Percentiles rank a stretch among this genome's conserved stretches.
These are phyloP conservation scores for Hypoxylon sp. DNA, from an alignment of 2,329 filamentous ascomycete species.

Conservation along the genomic window DNA sequence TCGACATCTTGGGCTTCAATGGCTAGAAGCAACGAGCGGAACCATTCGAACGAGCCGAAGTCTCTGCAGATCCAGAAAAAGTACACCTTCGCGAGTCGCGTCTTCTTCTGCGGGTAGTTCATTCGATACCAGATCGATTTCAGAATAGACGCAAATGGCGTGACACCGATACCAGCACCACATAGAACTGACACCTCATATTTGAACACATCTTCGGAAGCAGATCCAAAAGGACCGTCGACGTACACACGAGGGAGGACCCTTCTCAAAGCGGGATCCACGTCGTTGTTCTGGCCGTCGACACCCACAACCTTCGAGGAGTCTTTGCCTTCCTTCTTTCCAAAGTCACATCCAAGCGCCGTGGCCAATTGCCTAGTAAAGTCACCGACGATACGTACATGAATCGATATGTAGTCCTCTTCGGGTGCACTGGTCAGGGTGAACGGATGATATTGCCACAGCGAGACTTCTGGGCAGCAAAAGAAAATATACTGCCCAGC, in stretches of 20 bases:
- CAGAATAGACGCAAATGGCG: slow-evolving; percentile 87
- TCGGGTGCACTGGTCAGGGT: slow-evolving; percentile 88
- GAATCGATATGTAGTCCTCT: slow-evolving; percentile 90
- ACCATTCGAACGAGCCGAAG: slow-evolving; percentile 92
- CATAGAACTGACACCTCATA: slow-evolving; percentile 85
- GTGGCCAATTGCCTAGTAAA: slow-evolving; percentile 79
- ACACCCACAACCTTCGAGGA: slow-evolving; percentile 78
- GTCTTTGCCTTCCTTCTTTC: slow-evolving; percentile 64
- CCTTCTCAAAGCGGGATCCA: slow-evolving; percentile 78
- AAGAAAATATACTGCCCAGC: slow-evolving; percentile 92
- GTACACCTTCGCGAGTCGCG: slow-evolving; percentile 85
- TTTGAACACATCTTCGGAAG: slow-evolving; percentile 91
- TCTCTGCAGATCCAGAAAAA: slow-evolving; percentile 95
- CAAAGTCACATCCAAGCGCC: slow-evolving; percentile 81
- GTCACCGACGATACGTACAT: slow-evolving; percentile 85
- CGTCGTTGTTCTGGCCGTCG: slow-evolving; percentile 68
- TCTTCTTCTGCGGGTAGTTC: slow-evolving; percentile 87
- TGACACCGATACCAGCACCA: slow-evolving; percentile 86
- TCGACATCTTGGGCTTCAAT: slow-evolving; percentile 89
- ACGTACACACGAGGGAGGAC: slow-evolving; percentile 85
- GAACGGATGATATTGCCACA: slow-evolving; percentile 92
- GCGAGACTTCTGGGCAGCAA: slow-evolving; percentile 85
- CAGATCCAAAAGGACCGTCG: slow-evolving; percentile 87
- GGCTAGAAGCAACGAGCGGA: slow-evolving; percentile 83
- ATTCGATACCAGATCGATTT: slow-evolving; percentile 96